Base-by-base conservation (phyloP, 2,329 filamentous ascomycete species). In the Stemphylium beticola region DNA sequence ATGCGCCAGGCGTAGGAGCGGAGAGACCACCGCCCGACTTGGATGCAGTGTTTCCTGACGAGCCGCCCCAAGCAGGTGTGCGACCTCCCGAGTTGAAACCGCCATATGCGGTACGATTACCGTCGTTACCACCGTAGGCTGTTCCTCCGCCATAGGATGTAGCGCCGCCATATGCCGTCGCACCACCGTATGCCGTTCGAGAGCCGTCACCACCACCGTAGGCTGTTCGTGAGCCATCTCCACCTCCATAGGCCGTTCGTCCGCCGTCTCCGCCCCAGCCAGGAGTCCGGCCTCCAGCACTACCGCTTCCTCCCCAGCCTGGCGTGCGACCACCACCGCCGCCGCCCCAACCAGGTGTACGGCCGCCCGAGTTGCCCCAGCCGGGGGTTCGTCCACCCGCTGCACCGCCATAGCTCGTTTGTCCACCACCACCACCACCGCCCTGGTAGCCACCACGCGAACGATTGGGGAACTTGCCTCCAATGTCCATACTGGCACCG, bases 401-500 rank as follows among this genome's bases (percentile, higher is more conserved):
- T 67, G 76, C 46, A 32, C 58, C 72, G 69, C 74, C 67, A 67
- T 79, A 73, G 72, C 73, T 62, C 24, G 69, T 66, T 14, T 67
- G 67, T 22, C 60, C 60, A 32, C 72, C 26, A 11, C 26, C 26
- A 10, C 26, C 26, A 29, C 24, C 24, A 5, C 26, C 26, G 10
- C 26, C 70, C 18, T 65, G 49, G 59, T 78, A 81, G 14, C 68
- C 68, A 42, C 75, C 77, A 52, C 72, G 71, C 8, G 71, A 67
- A 39, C 72, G 69, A 57, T 72, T 71, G 7, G 71, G 66, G 54
- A 74, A 75, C 42, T 65, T 74, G 46, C 67, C 66, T 22, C 66
- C 66, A 41, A 82, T 86, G 62, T 93, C 89, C 58, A 96, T 89
- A n/a, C 84, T 84, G 51, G 87, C 85, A 40, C 92, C 93, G 4